Evolutionary conservation across 208 protist species (phyloP).

Genomic region (Acanthamoeba comandoni): DNA sequence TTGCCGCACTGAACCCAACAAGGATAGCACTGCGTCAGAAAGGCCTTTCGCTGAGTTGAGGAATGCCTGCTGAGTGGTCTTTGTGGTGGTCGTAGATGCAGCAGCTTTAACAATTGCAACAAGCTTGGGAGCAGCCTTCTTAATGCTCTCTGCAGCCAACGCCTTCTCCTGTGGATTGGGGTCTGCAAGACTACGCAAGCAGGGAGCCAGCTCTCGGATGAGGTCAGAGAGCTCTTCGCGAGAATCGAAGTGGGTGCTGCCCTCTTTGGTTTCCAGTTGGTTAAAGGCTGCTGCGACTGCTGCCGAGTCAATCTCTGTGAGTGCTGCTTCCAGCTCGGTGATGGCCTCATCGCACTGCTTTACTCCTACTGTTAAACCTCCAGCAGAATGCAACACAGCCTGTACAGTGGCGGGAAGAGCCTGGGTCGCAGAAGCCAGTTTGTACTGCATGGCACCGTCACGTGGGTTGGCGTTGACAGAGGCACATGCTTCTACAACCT

Average conservation of each 20-base stretch:
- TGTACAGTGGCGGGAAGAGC: conserved; percentile 5
- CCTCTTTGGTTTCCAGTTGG: conserved; percentile 33
- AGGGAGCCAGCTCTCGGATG: conserved; percentile 1
- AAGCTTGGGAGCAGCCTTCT: conserved; percentile 13
- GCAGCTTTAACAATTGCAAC: conserved; percentile 43
- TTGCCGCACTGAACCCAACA: conserved; percentile 5
- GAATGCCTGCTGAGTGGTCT: conserved; percentile 56
- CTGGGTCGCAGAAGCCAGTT: neutral
- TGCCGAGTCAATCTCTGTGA: conserved; percentile 25
- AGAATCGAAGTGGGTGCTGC: conserved; percentile 17
- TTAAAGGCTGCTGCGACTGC: conserved; percentile 23
- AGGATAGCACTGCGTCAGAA: conserved; percentile 2
- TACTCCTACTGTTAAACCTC: neutral
- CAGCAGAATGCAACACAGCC: conserved; percentile 17
- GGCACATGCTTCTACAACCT: conserved; percentile 6
- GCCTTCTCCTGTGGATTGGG: conserved; percentile 2
- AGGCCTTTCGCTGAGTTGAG: conserved; percentile 37
- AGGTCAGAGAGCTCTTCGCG: neutral
- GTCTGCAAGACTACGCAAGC: conserved; percentile 32
- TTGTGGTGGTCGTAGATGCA: conserved; percentile 17
- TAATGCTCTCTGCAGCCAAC: conserved; percentile 16
- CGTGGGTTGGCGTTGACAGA: conserved; percentile 56
- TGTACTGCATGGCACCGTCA: conserved; percentile 31
- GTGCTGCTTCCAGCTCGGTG: conserved; percentile 9
- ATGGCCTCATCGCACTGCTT: conserved; percentile 74